Conservation (phyloP, 2,329 filamentous ascomycete genomes). For the Fusarium sp. region DNA sequence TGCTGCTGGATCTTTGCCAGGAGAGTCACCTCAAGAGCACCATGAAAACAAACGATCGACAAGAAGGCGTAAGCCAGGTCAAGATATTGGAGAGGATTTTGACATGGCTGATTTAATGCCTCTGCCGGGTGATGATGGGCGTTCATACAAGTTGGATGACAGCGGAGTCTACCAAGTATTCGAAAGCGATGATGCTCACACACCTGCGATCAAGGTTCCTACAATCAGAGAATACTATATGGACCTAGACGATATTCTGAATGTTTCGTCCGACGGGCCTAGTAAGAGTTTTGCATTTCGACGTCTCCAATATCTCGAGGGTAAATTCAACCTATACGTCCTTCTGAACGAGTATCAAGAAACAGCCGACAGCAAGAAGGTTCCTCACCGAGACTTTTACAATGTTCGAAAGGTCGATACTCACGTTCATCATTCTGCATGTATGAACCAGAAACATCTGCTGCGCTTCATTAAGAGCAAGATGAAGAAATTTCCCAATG, state of each 20-base stretch:
- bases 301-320: slow-evolving; percentile 93
- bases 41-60: slow-evolving; percentile 58
- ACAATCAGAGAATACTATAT: slow-evolving; percentile 96
- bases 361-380: slow-evolving; percentile 96
- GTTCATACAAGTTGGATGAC: slow-evolving; percentile 83
- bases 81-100: slow-evolving; percentile 94
- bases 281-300: slow-evolving; percentile 98
- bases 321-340: slow-evolving; percentile 94
- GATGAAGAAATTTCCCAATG: slow-evolving; percentile 98
- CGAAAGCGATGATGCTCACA: slow-evolving; percentile 72
- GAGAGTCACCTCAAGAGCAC: slow-evolving; percentile 39
- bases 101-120: slow-evolving; percentile 82
- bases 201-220: slow-evolving; percentile 85
- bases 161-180: slow-evolving; percentile 95
- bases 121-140: slow-evolving; percentile 75
- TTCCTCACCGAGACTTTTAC: slow-evolving; percentile 98
- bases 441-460: slow-evolving; percentile 99
- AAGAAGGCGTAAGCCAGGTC: slow-evolving; percentile 83
- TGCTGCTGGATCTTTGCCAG: slow-evolving; percentile 6
- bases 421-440: slow-evolving; percentile 98
- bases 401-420: slow-evolving; percentile 99
- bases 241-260: slow-evolving; percentile 87
- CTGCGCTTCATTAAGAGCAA: slow-evolving; percentile 99
- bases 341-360: slow-evolving; percentile 98
- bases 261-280: slow-evolving; percentile 93